A percentile compares a stretch with the other conserved stretches of the same genome.
Conservation (phyloP, 228 moss, liverwort and hornwort genomes). For the Sphagnum fallax region DNA sequence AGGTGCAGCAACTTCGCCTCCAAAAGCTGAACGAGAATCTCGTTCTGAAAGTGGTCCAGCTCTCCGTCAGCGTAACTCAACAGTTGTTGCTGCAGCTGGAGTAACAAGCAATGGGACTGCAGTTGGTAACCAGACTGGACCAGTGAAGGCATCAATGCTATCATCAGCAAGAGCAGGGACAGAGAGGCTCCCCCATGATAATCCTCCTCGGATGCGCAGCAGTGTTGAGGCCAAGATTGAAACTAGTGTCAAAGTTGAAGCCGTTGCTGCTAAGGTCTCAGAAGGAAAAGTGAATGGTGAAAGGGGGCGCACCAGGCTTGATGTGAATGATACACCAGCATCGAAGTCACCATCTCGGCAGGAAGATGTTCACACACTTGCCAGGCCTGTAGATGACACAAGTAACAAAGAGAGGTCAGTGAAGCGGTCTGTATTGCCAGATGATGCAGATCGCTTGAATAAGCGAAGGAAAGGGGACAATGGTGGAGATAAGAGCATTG, state of each 20-base stretch:
- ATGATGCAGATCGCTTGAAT: conserved; percentile 64
- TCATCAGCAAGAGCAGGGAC: conserved; percentile 38
- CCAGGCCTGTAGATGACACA: conserved; percentile 51
- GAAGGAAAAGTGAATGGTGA: conserved; percentile 50
- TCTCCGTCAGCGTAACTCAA: conserved; percentile 48
- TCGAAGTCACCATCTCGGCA: conserved; percentile 73
- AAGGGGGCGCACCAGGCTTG: conserved; percentile 57
- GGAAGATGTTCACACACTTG: conserved; percentile 41
- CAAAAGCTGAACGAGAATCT: conserved; percentile 30
- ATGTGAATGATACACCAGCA: conserved; percentile 57
- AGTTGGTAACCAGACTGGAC: conserved; percentile 21
- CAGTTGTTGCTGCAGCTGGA: conserved; percentile 5
- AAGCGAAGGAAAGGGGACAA: conserved; percentile 73
- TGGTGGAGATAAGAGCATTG: conserved; percentile 51
- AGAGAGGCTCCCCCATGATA: conserved; percentile 58
- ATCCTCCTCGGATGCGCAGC: conserved; percentile 42
- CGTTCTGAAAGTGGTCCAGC: conserved; percentile 29
- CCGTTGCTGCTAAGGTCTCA: conserved; percentile 20
- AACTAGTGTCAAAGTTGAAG: conserved; percentile 49
- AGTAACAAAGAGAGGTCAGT: conserved; percentile 55
- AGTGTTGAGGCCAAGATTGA: conserved; percentile 47
- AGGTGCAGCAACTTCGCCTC: conserved; percentile 31
- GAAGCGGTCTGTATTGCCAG: conserved; percentile 65
- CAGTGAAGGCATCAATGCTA: conserved; percentile 32
- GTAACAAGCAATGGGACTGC: conserved; percentile 62